phyloP scores from a whole-genome alignment of 257 asterid species.

The Avicennia marina region DNA sequence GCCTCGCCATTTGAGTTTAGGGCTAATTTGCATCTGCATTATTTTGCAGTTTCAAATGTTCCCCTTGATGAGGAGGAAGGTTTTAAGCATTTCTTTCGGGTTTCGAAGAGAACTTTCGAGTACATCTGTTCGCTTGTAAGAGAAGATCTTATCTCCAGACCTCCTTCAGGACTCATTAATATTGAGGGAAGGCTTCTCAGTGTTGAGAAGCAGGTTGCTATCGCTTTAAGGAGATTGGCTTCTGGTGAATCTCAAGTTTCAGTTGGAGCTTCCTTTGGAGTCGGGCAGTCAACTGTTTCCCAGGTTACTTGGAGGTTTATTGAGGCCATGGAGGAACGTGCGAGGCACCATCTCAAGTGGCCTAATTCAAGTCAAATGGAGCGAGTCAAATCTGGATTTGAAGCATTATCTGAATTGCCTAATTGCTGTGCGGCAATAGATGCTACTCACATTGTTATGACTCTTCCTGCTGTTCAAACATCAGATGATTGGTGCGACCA shows the following conservation, averaged over 20 bases:
- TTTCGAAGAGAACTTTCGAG: slow-evolving; percentile 73
- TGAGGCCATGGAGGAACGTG: slow-evolving; percentile 93
- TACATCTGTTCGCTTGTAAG: slow-evolving; percentile 86
- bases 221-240: slow-evolving; percentile 83
- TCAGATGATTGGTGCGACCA: slow-evolving; percentile 97
- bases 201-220: slow-evolving; percentile 97
- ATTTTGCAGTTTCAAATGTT: slow-evolving; percentile 39
- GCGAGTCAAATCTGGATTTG: slow-evolving; percentile 52
- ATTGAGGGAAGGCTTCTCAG: slow-evolving; percentile 96
- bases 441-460: slow-evolving; percentile 84
- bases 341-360: slow-evolving; percentile 87
- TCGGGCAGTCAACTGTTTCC: slow-evolving; percentile 95
- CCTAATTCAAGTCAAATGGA: slow-evolving; percentile 52
- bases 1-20: not conserved
- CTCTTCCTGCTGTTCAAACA: slow-evolving; percentile 90
- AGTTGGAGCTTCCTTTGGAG: slow-evolving; percentile 93
- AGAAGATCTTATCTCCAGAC: slow-evolving; percentile 93
- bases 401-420: slow-evolving; percentile 56
- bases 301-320: slow-evolving; percentile 97
- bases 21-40: not conserved
- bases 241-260: slow-evolving; percentile 99
- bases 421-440: slow-evolving; percentile 96
- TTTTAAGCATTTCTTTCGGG: slow-evolving; percentile 79
- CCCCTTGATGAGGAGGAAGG: slow-evolving; percentile 70
- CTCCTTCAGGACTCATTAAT: slow-evolving; percentile 96